phyloP scores from a whole-genome alignment of 192 early-diverging fungal genomes.

The Coemansia sp. region DNA sequence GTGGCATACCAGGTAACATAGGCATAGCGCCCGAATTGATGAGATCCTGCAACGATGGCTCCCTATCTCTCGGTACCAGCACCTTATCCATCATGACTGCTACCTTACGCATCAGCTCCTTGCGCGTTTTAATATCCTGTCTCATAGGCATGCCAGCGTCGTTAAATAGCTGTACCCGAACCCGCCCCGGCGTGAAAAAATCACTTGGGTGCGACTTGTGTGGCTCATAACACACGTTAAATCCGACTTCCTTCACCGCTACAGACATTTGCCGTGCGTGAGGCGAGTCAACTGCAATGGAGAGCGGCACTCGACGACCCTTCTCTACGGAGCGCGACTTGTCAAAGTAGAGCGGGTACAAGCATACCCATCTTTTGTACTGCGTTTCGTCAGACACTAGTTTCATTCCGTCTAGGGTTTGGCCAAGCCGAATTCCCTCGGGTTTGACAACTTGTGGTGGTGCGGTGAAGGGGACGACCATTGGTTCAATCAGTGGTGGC shows the following conservation, averaged over 20 bases:
- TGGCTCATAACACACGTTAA: slow-evolving; percentile 66
- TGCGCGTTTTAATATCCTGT: slow-evolving; percentile 57
- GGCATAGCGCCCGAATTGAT: slow-evolving; percentile 48
- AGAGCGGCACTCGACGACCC: slow-evolving; percentile 63
- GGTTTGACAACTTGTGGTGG: not conserved
- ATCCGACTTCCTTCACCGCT: slow-evolving; percentile 62
- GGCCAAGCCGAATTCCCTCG: slow-evolving; percentile 25
- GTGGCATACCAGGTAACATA: slow-evolving; percentile 38
- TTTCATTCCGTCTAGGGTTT: slow-evolving; percentile 18
- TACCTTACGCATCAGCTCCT: slow-evolving; percentile 37
- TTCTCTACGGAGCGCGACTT: slow-evolving; percentile 58
- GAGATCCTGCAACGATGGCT: slow-evolving; percentile 46
- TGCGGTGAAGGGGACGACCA: not conserved
- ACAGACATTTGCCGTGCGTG: slow-evolving; percentile 65
- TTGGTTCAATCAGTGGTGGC: slow-evolving; percentile 13
- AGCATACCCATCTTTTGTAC: slow-evolving; percentile 64
- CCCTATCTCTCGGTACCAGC: slow-evolving; percentile 38
- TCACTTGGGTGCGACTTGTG: slow-evolving; percentile 70
- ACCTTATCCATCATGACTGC: slow-evolving; percentile 27
- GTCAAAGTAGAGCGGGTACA: slow-evolving; percentile 77
- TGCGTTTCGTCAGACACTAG: slow-evolving; percentile 30
- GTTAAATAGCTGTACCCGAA: slow-evolving; percentile 64
- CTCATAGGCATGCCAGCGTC: slow-evolving; percentile 47
- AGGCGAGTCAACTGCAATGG: slow-evolving; percentile 59
- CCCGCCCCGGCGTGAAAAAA: slow-evolving; percentile 70